Percentiles rank a stretch among this genome's conserved stretches.
phyloP scores from a whole-genome alignment of 1,139 yeast species.

The Pichia sp. region DNA sequence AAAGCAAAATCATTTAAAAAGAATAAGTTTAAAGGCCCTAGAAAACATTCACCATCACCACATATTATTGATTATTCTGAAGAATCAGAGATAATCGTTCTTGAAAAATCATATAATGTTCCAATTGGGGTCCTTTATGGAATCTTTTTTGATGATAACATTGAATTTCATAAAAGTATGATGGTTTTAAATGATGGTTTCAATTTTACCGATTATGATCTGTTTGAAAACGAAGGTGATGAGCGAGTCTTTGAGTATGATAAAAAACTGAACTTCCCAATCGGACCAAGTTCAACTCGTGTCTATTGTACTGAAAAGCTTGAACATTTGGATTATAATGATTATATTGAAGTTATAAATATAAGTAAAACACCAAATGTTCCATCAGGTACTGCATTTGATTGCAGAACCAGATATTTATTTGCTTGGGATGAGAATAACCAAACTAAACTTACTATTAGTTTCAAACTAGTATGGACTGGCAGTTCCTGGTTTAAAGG shows the following conservation, averaged over 20 bases:
- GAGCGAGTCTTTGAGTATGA: constrained; percentile 39
- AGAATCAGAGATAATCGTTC: constrained; percentile 30
- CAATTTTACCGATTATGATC: constrained; percentile 38
- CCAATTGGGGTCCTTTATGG: constrained; percentile 48
- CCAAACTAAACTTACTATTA: constrained; percentile 37
- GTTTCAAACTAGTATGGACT: constrained; percentile 47
- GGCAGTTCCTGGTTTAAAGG: constrained; percentile 54
- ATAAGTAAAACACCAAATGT: constrained; percentile 51
- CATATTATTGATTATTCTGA: constrained; percentile 22
- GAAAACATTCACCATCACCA: constrained; percentile 31
- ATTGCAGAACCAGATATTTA: constrained; percentile 44
- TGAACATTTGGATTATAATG: constrained; percentile 33
- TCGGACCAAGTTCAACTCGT: constrained; percentile 53
- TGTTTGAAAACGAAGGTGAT: constrained; percentile 31
- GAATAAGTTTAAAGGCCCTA: constrained; percentile 36
- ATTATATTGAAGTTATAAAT: constrained; percentile 24
- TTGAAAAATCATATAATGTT: constrained; percentile 32
- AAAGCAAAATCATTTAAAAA: neutral
- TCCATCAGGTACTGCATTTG: constrained; percentile 52
- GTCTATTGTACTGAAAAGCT: constrained; percentile 45
- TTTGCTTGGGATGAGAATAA: constrained; percentile 43
- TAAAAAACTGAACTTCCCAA: constrained; percentile 44
- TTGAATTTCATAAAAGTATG: constrained; percentile 36
- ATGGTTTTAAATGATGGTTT: constrained; percentile 43
- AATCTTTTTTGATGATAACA: constrained; percentile 42